Evolutionary conservation across 805 yeast genomes (phyloP).

Genomic region (Starmerella powellii): DNA sequence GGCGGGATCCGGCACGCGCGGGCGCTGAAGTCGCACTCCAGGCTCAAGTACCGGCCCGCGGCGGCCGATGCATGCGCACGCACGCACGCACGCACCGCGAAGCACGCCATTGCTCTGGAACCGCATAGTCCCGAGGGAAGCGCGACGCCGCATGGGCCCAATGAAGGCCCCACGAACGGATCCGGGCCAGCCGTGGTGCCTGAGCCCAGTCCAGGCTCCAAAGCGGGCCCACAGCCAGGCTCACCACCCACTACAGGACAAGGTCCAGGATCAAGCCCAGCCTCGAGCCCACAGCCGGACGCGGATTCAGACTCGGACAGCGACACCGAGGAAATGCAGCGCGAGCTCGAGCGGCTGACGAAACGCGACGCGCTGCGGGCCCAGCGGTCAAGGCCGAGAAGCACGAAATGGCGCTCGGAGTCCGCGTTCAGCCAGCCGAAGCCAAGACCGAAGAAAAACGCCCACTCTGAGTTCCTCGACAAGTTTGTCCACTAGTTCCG

Average conservation of each 20-base stretch:
- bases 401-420: conserved; percentile 9
- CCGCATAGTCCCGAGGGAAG: too few species aligned
- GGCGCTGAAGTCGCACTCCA: conserved; percentile 19
- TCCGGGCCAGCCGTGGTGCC: too few species aligned
- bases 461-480: conserved; percentile 5
- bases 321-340: conserved; percentile 11
- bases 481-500: conserved; percentile 1
- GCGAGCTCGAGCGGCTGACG: conserved; percentile 10
- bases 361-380: conserved; percentile 5
- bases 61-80: not conserved
- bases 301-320: not conserved
- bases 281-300: too few species aligned
- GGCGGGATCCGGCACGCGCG: conserved; percentile 21
- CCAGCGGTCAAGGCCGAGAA: not conserved
- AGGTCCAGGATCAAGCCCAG: too few species aligned
- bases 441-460: not conserved
- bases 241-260: too few species aligned
- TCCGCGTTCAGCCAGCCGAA: conserved; percentile 5
- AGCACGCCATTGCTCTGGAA: too few species aligned
- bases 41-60: conserved; percentile 15
- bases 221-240: too few species aligned
- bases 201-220: too few species aligned
- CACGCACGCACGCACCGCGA: not conserved
- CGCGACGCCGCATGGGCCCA: too few species aligned
- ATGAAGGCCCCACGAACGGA: too few species aligned